Percentiles rank a stretch among this genome's conserved stretches.
Evolutionary conservation across 1,139 yeast species (phyloP).

Genomic region (Komagataea norvegica): DNA sequence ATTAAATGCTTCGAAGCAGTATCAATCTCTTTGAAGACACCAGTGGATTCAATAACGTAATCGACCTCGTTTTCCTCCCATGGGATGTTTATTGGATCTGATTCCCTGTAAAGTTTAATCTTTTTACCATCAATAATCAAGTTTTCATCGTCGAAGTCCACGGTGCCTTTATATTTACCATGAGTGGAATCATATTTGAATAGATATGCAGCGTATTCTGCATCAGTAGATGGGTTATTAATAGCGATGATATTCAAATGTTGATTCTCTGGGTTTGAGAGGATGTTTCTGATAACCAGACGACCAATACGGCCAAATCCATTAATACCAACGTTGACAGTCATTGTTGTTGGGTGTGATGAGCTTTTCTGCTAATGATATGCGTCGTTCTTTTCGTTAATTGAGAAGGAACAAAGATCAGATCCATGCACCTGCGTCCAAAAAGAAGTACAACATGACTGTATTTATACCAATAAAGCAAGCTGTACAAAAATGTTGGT

Average conservation of each 20-base stretch:
- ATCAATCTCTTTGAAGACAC: conserved; percentile 76
- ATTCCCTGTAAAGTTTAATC: conserved; percentile 70
- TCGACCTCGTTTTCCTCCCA: conserved; percentile 79
- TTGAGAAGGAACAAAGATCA: too few relatives aligned
- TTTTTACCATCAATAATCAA: conserved; percentile 63
- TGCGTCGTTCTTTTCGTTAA: background rate
- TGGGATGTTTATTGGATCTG: conserved; percentile 78
- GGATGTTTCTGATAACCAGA: conserved; percentile 72
- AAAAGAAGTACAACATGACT: too few relatives aligned
- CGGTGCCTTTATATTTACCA: conserved; percentile 71
- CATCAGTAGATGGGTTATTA: conserved; percentile 80
- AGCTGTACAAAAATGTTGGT: too few relatives aligned
- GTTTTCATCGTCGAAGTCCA: conserved; percentile 54
- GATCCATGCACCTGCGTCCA: too few relatives aligned
- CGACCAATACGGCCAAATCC: conserved; percentile 93
- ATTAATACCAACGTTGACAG: conserved; percentile 61
- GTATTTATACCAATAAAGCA: too few relatives aligned
- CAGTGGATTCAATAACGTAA: conserved; percentile 80
- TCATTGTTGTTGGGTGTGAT: conserved; percentile 15
- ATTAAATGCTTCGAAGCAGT: conserved; percentile 80
- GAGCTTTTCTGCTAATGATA: too few relatives aligned
- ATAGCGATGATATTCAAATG: conserved; percentile 74
- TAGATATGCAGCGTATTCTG: conserved; percentile 84
- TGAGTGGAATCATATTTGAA: conserved; percentile 88
- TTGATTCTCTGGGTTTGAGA: conserved; percentile 63